Base-by-base conservation (phyloP, 1,284 basidiomycete genomes). In the Tranzscheliella williamsii region DNA sequence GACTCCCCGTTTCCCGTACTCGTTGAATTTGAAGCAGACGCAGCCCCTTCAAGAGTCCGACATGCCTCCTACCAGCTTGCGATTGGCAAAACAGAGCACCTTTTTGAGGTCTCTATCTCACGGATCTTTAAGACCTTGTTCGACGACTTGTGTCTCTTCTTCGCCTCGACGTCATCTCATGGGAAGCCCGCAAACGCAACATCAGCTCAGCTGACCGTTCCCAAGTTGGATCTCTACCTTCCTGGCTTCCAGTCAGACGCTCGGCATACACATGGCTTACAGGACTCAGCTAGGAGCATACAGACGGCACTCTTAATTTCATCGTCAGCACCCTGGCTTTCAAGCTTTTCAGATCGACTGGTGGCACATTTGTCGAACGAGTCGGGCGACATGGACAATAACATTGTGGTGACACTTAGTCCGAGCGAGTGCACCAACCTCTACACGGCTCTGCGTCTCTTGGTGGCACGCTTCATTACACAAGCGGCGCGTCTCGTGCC, bases 391-490 rank as follows among this genome's bases (percentile, higher is more conserved):
- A 9, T 9, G 9, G 13, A 11, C 8, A 17, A 34, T 8, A 34
- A 20, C 44, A 54, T 64, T 42, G 46, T 50, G n/a, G 51, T 64
- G 20, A 64, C 61, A 13, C 55, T 64, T 12, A 50, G 48, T 15
- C 38, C 50, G 22, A 50, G 46, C 37, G 61, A 64, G 38, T 64
- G 61, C 29, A 42, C 55, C 6, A 58, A 58, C 9, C 47, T 64
- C 4, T 50, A 54, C 36, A 54, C 55, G 3, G 55, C 61, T 5
- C 43, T 58, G 2, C 49, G 61, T 11, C 46, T 64, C 9, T 37
- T 64, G 5, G 61, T 64, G 8, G 61, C 61, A 6, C 54, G 61
- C 5, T 64, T 58, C 47, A 58, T 64, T 18, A 50, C 61, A 4
- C 49, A 58, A 30, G 61, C 49, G 2, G 44, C 46, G 0, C 22